These are phyloP conservation scores for Rubus idaeus DNA, from an alignment of 306 rosid species.

Conservation along the genomic window DNA sequence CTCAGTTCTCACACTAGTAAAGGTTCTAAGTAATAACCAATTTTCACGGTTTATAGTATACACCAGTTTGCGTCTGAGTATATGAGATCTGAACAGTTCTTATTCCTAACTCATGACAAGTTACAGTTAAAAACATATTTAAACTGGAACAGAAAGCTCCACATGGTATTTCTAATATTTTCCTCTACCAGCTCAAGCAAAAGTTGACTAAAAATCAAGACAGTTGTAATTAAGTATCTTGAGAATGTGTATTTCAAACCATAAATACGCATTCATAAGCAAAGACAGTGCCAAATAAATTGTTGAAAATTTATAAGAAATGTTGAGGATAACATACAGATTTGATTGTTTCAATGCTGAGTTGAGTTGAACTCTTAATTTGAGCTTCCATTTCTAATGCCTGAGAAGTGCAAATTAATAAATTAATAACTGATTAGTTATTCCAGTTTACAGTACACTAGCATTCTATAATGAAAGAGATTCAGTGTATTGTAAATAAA, in stretches of 20 bases:
- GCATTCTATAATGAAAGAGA: constrained; percentile 4
- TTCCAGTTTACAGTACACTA: neutral
- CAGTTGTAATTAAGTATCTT: neutral
- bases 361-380: constrained; percentile 14
- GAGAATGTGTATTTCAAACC: neutral
- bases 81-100: neutral
- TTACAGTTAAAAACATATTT: neutral
- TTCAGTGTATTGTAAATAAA: neutral
- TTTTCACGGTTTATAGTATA: neutral
- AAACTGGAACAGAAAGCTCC: neutral
- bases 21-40: neutral
- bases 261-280: neutral
- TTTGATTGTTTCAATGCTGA: constrained; percentile 19
- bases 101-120: neutral
- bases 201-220: neutral
- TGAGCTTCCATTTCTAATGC: constrained; percentile 18
- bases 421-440: neutral
- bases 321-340: constrained; percentile 21
- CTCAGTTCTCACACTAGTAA: neutral
- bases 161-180: neutral
- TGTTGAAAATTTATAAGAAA: neutral
- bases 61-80: neutral
- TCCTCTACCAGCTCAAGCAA: neutral
- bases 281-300: neutral
- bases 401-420: constrained; percentile 16